Evolutionary conservation across 345 rosid species (phyloP).

Genomic region (Litchi chinensis): DNA sequence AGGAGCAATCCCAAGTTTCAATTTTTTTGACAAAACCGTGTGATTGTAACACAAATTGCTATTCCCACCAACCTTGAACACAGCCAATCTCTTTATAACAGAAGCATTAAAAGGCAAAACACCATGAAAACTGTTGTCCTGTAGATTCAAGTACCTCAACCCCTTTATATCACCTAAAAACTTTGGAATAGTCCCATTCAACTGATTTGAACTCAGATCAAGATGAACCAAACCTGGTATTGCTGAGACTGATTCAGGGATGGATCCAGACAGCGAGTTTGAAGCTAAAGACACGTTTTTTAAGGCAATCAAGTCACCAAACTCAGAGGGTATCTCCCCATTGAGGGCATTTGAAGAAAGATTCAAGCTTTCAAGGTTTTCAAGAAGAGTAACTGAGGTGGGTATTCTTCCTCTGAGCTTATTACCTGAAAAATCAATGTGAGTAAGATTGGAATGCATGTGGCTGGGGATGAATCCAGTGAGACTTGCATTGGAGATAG

Average conservation of each 20-base stretch:
- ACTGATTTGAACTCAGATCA: conserved; percentile 88
- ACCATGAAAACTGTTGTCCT: conserved; percentile 71
- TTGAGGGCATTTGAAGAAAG: conserved; percentile 62
- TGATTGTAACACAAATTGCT: conserved; percentile 80
- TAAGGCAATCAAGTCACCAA: conserved; percentile 72
- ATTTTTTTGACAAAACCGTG: conserved; percentile 59
- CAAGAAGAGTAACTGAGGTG: conserved; percentile 64
- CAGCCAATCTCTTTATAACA: conserved; percentile 58
- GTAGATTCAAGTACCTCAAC: conserved; percentile 73
- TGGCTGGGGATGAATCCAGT: conserved; percentile 66
- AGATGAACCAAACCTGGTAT: conserved; percentile 66
- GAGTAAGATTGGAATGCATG: conserved; percentile 54
- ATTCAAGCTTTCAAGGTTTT: conserved; percentile 60
- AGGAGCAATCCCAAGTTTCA: conserved; percentile 81
- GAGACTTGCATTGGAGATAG: conserved; percentile 69
- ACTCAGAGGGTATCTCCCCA: conserved; percentile 64
- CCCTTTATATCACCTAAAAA: conserved; percentile 69
- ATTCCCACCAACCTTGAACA: conserved; percentile 81
- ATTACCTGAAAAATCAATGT: conserved; percentile 78
- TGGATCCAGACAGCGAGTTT: conserved; percentile 76
- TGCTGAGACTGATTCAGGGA: conserved; percentile 79
- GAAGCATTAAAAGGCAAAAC: conserved; percentile 81
- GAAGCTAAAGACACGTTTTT: conserved; percentile 71
- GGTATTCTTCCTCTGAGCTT: conserved; percentile 70
- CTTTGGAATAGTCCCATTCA: conserved; percentile 84